Evolutionary conservation across 257 asterid species (phyloP), one percentile per base, ranked within the genome.

Genomic region (Striga asiatica): DNA sequence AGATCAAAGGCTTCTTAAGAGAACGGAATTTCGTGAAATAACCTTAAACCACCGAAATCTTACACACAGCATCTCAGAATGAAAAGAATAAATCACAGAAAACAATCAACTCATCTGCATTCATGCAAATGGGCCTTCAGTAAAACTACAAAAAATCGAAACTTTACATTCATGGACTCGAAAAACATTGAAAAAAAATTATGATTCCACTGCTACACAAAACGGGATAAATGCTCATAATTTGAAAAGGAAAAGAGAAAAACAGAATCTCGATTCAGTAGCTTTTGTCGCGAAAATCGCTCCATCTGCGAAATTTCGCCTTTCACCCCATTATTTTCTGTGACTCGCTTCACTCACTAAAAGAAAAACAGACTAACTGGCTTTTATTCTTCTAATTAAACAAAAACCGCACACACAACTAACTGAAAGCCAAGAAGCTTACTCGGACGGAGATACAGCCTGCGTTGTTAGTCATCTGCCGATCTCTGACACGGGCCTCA

Each of bases 221-320:
- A 53, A 42, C 3, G 38, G 10, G 18, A 66, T 14, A 5, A 65
- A 32, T 65, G 65, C 83, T 75, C 60, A 74, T 79, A 58, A 69
- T 67, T 56, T 12, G 22, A 57, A 53, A 38, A 32, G 54, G 18
- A 58, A 61, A 54, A 42, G 19, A 17, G n/a, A 24, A 56, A 48
- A 37, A 74, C 35, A 71, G 69, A 68, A 67, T 70, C 72, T 71
- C 72, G 75, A 75, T 75, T 17, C 75, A 79, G 86, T 83, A 77
- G 89, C 89, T 70, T 71, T 66, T 77, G 75, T 70, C 54, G 58
- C 65, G 19, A 65, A 65, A 60, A 74, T 66, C n/a, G 56, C 66
- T 62, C 65, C 75, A 80, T 83, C 93, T 71, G 85, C 87, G 53
- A 66, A 66, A 49, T 55, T 56, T 61, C 31, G 68, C 50, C 64